Evolutionary conservation across 1,284 basidiomycete species (phyloP), one percentile per base, ranked within the genome.

Genomic region (Cutaneotrichosporon spelunceum): DNA sequence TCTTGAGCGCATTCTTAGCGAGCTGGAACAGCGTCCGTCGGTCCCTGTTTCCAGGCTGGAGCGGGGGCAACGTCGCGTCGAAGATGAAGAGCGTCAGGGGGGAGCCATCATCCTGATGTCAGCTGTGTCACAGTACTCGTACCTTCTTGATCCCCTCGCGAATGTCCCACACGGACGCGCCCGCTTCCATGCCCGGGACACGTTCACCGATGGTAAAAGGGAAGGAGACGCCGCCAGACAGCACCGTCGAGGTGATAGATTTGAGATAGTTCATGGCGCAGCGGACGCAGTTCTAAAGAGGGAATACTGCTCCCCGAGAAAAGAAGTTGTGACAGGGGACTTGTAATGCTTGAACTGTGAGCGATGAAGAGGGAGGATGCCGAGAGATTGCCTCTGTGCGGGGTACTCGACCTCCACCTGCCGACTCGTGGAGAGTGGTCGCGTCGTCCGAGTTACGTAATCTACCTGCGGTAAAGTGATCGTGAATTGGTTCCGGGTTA

Each of bases 101-200:
- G 24, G 84, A 85, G 16, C 86, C 85, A 75, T 99, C 95, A 72
- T 99, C 95, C 93, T 96, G 73, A 2, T 36, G 39, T 56, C 39
- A 65, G 63, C 50, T 57, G 27, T 24, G 44, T 27, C 5, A 13
- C 13, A 19, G 8, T 0, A 21, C 23, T 13, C 48, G 67, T 72
- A 93, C 93, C 80, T 88, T 84, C 81, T 93, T 96, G 33, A 86
- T 88, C 26, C 86, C 95, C 66, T 93, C 90, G 70, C 93, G 89
- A 9, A 97, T 82, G 29, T 84, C 87, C 87, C 93, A 98, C 39
- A 95, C 86, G 0, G 86, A 86, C 53, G 63, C 67, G 16, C 80
- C 81, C 23, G 80, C 79, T 59, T 92, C 88, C 61, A 86, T 84
- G 24, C 86, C 84, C 10, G 82, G 72, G 53, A 93, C 85, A 66